phyloP scores from a whole-genome alignment of 2,329 filamentous ascomycete species.

The Epichloe bromicola region DNA sequence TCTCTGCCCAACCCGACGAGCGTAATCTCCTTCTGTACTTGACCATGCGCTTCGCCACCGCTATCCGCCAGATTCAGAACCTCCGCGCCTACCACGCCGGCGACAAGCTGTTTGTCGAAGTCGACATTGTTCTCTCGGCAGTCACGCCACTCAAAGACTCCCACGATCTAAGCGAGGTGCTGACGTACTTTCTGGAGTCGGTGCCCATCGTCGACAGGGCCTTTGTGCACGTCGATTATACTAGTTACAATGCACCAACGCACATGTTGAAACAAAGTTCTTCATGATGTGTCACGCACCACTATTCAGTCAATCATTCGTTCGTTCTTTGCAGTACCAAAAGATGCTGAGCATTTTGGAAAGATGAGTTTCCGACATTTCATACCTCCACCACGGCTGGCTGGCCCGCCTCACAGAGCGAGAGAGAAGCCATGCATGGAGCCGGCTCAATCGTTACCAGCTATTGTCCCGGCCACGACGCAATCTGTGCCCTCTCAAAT shows the following conservation, averaged over 20 bases:
- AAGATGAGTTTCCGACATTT: too few relatives aligned
- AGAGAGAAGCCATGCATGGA: too few relatives aligned
- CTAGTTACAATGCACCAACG: constrained; percentile 47
- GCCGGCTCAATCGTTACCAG: too few relatives aligned
- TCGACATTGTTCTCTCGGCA: constrained; percentile 73
- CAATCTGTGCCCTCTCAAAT: too few relatives aligned
- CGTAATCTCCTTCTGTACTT: constrained; percentile 78
- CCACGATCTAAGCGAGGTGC: constrained; percentile 63
- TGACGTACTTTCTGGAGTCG: constrained; percentile 76
- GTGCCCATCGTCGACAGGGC: constrained; percentile 66
- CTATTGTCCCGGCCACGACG: too few relatives aligned
- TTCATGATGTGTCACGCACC: constrained; percentile 1
- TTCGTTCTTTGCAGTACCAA: background rate
- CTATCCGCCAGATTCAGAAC: constrained; percentile 75
- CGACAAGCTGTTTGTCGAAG: constrained; percentile 70
- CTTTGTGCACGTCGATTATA: constrained; percentile 55
- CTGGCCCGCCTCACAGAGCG: too few relatives aligned
- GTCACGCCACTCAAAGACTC: constrained; percentile 63
- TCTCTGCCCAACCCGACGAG: constrained; percentile 66
- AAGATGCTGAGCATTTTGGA: too few relatives aligned
- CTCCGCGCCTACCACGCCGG: constrained; percentile 75
- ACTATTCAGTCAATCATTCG: background rate
- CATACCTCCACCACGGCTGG: too few relatives aligned
- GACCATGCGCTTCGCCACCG: constrained; percentile 85
- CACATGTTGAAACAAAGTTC: constrained; percentile 33